Evolutionary conservation across 2,329 filamentous ascomycete genomes (phyloP), one percentile per base, ranked within the genome.

Genomic region (Cladosporium sp.): DNA sequence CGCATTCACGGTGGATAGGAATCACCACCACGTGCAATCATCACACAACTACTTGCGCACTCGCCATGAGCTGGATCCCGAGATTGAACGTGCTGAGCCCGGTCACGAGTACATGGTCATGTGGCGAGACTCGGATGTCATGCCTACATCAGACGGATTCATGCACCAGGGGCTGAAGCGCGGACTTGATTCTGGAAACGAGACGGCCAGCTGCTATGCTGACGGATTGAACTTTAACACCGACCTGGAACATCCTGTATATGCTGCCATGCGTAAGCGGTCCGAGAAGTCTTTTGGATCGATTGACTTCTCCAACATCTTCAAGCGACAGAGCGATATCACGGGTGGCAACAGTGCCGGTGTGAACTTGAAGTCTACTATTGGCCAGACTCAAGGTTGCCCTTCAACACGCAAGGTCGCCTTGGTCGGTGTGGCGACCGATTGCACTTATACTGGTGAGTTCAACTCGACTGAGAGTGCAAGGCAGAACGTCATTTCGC

Each of bases 381-480:
- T 99, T 69, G 94, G 94, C 48, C 87, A 83, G 59, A 89, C 88
- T 0, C 71, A 76, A n/a, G 94, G 94, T 52, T 99, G 94, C 70
- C 93, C 93, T 5, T 86, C 81, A 1, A 93, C 91, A n/a, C 85
- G 91, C 64, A 95, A 89, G 73, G 91, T 99, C 17, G 94, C 94
- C 0, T 80, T 97, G 39, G 84, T 99, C 22, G 94, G 94, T 25
- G 85, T 97, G 36, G 94, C 91, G 8, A 94, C 91, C 0, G 94
- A 99, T 73, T 99, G 94, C 77, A 89, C 85, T 8, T 97, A 97
- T 70, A 91, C 87, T 37, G 78, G 77, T 1, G 79, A 80, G 3
- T 95, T 97, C 71, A 82, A 86, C 61, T 82, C 80, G 20, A 82
- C 82, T 42, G 78, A 83, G 51, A 77, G 83, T n/a, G 82, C 87